These are phyloP conservation scores for Malus hybrid DNA, from an alignment of 331 rosid species.

Conservation along the genomic window DNA sequence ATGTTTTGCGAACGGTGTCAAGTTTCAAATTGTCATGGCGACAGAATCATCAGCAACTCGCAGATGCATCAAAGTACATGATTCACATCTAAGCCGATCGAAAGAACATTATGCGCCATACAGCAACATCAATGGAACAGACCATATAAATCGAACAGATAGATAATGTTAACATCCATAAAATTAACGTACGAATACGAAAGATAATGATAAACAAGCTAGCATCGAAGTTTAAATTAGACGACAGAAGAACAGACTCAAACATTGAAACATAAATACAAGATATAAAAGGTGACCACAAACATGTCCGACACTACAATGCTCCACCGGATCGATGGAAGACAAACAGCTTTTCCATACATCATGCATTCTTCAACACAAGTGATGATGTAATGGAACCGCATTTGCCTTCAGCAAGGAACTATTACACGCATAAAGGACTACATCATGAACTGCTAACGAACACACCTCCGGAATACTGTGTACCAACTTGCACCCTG, in stretches of 20 bases:
- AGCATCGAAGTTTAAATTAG: neutral
- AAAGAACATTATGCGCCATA: neutral
- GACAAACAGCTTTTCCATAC: neutral
- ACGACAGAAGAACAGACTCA: neutral
- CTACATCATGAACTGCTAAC: neutral
- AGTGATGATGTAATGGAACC: neutral
- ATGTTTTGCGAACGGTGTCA: neutral
- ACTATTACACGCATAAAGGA: neutral
- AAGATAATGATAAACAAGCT: neutral
- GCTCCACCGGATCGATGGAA: neutral
- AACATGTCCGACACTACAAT: neutral
- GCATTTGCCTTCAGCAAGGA: neutral
- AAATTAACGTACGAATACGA: neutral
- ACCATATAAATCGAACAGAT: neutral
- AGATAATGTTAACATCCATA: neutral
- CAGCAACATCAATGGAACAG: neutral
- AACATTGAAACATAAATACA: neutral
- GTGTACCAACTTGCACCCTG: constrained; percentile 34
- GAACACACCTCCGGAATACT: neutral
- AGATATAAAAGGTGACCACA: neutral
- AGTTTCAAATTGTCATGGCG: neutral
- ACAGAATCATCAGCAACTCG: too few species aligned
- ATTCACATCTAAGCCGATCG: neutral
- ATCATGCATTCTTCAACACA: neutral
- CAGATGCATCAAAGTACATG: neutral